phyloP scores from a whole-genome alignment of 2,329 filamentous ascomycete genomes.

The Trichoderma gracile region DNA sequence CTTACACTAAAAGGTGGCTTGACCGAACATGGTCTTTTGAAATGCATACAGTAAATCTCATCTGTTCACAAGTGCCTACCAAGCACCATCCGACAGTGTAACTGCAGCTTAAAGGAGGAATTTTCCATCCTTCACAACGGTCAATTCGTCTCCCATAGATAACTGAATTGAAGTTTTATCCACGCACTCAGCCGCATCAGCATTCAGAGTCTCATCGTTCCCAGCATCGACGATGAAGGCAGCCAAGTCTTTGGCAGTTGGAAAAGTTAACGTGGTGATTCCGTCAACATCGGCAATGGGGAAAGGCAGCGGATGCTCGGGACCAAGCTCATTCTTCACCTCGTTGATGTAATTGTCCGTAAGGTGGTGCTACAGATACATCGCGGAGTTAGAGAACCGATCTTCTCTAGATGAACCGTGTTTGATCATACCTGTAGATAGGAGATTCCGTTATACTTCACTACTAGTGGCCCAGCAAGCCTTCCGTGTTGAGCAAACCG shows the following conservation, averaged over 20 bases:
- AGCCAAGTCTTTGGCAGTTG: conserved; percentile 10
- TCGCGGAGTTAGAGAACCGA: background rate
- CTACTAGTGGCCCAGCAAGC: background rate
- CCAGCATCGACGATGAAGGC: conserved; percentile 1
- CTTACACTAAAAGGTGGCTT: background rate
- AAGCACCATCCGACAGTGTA: too few relatives aligned
- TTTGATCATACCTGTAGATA: conserved; percentile 12
- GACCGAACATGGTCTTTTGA: background rate
- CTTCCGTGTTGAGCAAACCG: conserved; percentile 18
- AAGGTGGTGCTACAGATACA: conserved; percentile 1
- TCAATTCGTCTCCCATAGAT: conserved; percentile 14
- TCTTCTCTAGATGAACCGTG: background rate
- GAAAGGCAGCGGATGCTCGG: background rate
- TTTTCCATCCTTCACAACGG: conserved; percentile 2
- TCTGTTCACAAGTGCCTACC: too few relatives aligned
- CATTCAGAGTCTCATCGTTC: background rate
- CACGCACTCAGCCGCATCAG: conserved; percentile 1
- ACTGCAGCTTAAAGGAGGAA: background rate
- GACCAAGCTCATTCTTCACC: conserved; percentile 7
- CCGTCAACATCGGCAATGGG: conserved; percentile 11
- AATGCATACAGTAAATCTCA: too few relatives aligned
- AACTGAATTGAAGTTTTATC: conserved; percentile 13
- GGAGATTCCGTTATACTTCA: conserved; percentile 20
- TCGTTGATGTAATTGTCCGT: background rate
- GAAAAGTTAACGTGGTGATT: conserved; percentile 14